Conservation (phyloP, 495 filamentous ascomycete species). For the Lichina pygmaea region DNA sequence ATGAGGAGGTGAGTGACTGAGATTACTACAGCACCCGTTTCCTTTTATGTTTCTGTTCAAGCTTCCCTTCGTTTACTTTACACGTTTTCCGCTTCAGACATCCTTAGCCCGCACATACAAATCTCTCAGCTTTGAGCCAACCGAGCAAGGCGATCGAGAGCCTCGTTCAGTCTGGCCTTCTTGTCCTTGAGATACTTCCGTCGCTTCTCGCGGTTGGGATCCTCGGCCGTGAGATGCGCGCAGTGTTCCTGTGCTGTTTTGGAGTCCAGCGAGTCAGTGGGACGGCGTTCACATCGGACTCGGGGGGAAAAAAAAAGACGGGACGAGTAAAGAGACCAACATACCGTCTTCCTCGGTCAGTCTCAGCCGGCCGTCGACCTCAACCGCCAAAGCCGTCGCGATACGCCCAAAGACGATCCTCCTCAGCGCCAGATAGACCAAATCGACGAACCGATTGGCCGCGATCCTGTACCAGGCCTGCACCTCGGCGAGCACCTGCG, state of each 20-base stretch:
- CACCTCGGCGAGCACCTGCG: conserved; percentile 1
- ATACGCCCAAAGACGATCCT: neutral
- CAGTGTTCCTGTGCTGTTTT: conserved; percentile 1
- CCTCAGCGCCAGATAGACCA: neutral
- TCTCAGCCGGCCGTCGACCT: neutral
- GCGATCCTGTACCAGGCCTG: conserved; percentile 1
- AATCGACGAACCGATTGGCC: conserved; percentile 2
- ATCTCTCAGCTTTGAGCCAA: neutral
- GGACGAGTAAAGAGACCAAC: neutral
- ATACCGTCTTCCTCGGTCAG: neutral
- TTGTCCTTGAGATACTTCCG: neutral
- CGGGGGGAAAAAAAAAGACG: neutral
- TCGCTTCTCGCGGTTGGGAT: neutral
- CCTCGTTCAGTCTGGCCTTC: neutral
- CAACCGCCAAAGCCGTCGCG: neutral
- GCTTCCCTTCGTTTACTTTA: too few relatives aligned
- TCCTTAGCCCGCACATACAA: too few relatives aligned
- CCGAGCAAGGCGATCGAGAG: neutral
- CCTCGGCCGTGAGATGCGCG: neutral
- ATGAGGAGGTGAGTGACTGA: too few relatives aligned
- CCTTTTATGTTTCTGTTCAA: too few relatives aligned
- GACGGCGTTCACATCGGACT: neutral
- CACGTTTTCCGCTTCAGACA: too few relatives aligned
- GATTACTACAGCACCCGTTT: too few relatives aligned
- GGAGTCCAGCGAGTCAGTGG: neutral